Conservation (phyloP, 1,139 yeast genomes). For the Geotrichum europaeum region DNA sequence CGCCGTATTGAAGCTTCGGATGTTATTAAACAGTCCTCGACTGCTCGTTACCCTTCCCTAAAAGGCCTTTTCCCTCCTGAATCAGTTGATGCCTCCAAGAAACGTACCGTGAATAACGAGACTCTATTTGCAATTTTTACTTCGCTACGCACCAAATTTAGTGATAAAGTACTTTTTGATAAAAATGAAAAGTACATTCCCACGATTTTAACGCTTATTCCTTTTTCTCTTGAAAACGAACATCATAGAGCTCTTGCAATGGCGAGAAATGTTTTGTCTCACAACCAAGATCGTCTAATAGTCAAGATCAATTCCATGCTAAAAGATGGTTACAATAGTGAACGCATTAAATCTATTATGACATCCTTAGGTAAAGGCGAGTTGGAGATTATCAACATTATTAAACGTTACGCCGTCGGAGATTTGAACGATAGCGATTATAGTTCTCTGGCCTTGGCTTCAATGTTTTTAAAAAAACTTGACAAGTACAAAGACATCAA, state of each 20-base stretch:
- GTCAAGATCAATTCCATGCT: neutral
- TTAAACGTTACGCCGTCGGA: conserved; percentile 24
- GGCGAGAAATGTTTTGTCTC: neutral
- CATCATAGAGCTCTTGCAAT: conserved; percentile 15
- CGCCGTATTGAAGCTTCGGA: neutral
- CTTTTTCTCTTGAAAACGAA: conserved; percentile 16
- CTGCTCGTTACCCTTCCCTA: conserved; percentile 3
- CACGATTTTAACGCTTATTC: conserved; percentile 12
- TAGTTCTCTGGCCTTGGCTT: conserved; percentile 24
- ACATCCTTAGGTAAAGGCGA: neutral
- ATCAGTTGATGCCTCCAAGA: conserved; percentile 2
- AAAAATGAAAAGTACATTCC: conserved; percentile 11
- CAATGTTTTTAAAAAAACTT: conserved; percentile 20
- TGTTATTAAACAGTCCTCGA: conserved; percentile 13
- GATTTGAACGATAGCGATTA: conserved; percentile 24
- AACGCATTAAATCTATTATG: neutral
- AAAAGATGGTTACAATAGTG: neutral
- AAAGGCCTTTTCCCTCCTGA: conserved; percentile 20
- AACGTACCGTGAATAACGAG: conserved; percentile 9
- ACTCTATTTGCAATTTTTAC: conserved; percentile 17
- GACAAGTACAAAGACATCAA: conserved; percentile 1
- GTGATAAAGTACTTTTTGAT: conserved; percentile 14
- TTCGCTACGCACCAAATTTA: conserved; percentile 16
- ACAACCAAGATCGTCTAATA: neutral
- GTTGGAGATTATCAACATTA: conserved; percentile 17